A percentile compares a stretch with the other conserved stretches of the same genome.
These are phyloP conservation scores for Claviceps capensis DNA, from an alignment of 2,329 filamentous ascomycete species.

Conservation along the genomic window DNA sequence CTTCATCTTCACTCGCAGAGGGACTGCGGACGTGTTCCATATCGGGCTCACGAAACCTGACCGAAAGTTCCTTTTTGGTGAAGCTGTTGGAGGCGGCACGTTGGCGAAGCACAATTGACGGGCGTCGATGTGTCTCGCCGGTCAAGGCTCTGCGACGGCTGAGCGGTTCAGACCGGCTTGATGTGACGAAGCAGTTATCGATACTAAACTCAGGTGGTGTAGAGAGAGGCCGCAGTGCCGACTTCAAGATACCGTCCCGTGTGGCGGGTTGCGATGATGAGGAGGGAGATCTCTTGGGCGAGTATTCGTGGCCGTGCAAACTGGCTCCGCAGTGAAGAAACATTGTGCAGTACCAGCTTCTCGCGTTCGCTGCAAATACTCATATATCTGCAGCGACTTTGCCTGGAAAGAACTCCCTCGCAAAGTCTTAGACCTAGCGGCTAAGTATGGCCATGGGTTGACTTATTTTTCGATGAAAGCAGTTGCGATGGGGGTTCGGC, in stretches of 20 bases:
- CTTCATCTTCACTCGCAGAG: slow-evolving; percentile 35
- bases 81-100: slow-evolving; percentile 25
- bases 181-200: slow-evolving; percentile 5
- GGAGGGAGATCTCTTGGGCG: slow-evolving; percentile 21
- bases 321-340: slow-evolving; percentile 46
- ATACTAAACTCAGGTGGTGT: slow-evolving; percentile 12
- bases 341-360: slow-evolving; percentile 23
- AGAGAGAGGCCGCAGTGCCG: slow-evolving; percentile 24
- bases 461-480: neutral
- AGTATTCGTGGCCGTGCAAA: slow-evolving; percentile 47
- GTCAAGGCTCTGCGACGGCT: slow-evolving; percentile 1
- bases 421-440: neutral
- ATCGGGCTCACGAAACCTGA: slow-evolving; percentile 30
- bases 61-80: slow-evolving; percentile 26
- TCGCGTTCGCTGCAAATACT: neutral
- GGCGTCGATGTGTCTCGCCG: neutral
- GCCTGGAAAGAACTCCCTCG: neutral
- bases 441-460: neutral
- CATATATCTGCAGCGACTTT: neutral
- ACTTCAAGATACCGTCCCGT: slow-evolving; percentile 28
- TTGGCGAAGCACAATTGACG: slow-evolving; percentile 8
- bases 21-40: slow-evolving; percentile 15
- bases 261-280: slow-evolving; percentile 17
- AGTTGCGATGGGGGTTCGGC: neutral
- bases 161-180: neutral